Evolutionary conservation across 2,329 filamentous ascomycete genomes (phyloP), one percentile per base, ranked within the genome.

Genomic region (Diatrype stigma): DNA sequence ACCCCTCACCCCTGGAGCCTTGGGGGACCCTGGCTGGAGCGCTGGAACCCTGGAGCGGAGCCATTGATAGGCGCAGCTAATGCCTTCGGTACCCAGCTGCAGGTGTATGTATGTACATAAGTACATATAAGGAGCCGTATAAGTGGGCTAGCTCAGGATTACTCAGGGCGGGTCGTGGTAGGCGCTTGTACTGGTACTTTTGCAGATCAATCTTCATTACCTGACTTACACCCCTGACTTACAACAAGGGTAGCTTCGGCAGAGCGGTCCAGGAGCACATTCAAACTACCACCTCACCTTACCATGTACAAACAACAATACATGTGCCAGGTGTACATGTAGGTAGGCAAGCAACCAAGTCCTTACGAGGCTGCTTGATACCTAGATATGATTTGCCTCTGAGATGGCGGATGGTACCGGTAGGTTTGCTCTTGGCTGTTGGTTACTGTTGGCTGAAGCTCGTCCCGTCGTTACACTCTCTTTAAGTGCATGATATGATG

Each of bases 101-200:
- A 30, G 26, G 26, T 30, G 26, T 30, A 30, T 10, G 10, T 30
- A 30, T 30, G 26, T 30, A 30, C 34, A 37, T 37, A 16, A 37
- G 12, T 34, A 7, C 14, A 34, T 7, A 34, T 23, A 12, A 19
- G 21, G 38, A 19, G 19, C 38, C 2, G 38, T 42, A 23, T 42
- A 6, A 22, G 21, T 2, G 22, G 40, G 40, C 40, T 28, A 10
- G 26, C 40, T n/a, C 6, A 37, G 34, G 34, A 14, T 37, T 37
- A 37, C 34, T 37, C 12, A 44, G 16, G 12, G 12, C 7, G 16
- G n/a, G n/a, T n/a, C n/a, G n/a, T n/a, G n/a, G n/a, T n/a, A n/a
- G n/a, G n/a, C n/a, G n/a, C n/a, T 21, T 23, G 40, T 44, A 44
- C 40, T 44, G 40, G 40, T 44, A 44, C 40, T 44, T 44, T 17